These are phyloP conservation scores for Beta lomatogona DNA, from an alignment of 179 eudicot genomes.

Conservation along the genomic window DNA sequence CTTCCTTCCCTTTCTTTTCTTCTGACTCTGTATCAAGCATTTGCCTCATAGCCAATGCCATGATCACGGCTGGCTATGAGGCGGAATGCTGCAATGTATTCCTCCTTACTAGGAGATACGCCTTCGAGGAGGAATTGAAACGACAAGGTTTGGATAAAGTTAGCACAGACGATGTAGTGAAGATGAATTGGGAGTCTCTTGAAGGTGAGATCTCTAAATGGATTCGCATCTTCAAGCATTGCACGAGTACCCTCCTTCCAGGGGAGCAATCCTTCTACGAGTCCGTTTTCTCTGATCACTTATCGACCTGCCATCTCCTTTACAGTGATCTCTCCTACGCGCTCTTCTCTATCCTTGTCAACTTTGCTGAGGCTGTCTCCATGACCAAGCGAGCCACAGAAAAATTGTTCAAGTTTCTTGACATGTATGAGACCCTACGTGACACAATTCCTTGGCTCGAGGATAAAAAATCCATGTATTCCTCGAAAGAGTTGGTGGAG, in stretches of 20 bases:
- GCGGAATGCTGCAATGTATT: conserved; percentile 61
- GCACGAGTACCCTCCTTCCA: conserved; percentile 32
- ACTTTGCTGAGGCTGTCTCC: conserved; percentile 62
- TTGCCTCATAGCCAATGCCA: conserved; percentile 38
- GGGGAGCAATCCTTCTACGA: conserved; percentile 46
- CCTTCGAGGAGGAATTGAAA: conserved; percentile 51
- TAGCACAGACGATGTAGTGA: conserved; percentile 71
- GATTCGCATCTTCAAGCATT: conserved; percentile 53
- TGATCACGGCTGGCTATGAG: conserved; percentile 60
- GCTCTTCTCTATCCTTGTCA: conserved; percentile 40
- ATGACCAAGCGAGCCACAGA: conserved; percentile 68
- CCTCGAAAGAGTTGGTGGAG: conserved; percentile 26
- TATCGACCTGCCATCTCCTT: conserved; percentile 5
- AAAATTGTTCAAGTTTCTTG: conserved; percentile 75
- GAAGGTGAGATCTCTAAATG: conserved; percentile 56
- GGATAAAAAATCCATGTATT: conserved; percentile 20
- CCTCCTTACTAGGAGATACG: conserved; percentile 46
- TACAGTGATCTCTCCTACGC: conserved; percentile 31
- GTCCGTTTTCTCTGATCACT: conserved; percentile 35
- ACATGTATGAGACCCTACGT: conserved; percentile 38
- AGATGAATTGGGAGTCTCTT: conserved; percentile 67
- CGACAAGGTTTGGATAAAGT: conserved; percentile 53
- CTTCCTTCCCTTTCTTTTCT: conserved; percentile 49
- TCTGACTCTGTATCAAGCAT: conserved; percentile 40
- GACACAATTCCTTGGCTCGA: conserved; percentile 20